Evolutionary conservation across 1,139 yeast species (phyloP), one percentile per base, ranked within the genome.

Genomic region (Lodderomyces parapsilosis): DNA sequence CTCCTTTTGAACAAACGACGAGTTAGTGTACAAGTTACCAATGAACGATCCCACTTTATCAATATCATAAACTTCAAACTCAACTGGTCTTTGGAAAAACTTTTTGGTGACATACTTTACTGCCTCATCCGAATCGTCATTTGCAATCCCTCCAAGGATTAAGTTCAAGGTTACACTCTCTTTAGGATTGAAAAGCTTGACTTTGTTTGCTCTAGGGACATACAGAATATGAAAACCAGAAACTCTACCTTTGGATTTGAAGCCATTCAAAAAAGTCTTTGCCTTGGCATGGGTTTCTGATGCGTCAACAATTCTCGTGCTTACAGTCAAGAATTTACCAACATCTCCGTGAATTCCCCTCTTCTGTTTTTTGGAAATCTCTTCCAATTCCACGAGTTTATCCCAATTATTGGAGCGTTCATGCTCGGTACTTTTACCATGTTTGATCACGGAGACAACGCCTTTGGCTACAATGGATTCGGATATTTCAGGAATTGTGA

Each of bases 31-130:
- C 42, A 87, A 56, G 54, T 83, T 80, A 41, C 96, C 95, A 58
- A 87, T 80, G 54, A 88, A 89, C 0, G 86, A 87, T 46, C 96
- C 96, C 47, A 84, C 73, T 57, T 83, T 86, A 60, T 89, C 96
- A 43, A 78, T 76, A 47, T 79, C 84, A 50, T 80, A 78, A 22
- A 88, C 76, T 44, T 83, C 84, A 51, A 88, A 71, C 51, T 78
- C 82, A 39, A 87, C 85, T 51, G 81, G 86, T 57, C 89, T 77
- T 66, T 89, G 96, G 59, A 82, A 71, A 43, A 78, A 72, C 49
- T 76, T 75, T 48, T 71, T 74, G 55, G 72, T 74, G 50, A 83
- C 74, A 55, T 66, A 81, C 40, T 73, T 77, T 37, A 80, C 60
- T 1, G 88, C 89, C 19, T 76, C 80, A 6, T 79, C 68, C 2